Conservation (phyloP, 768 basidiomycete genomes). For the Paxillus involutus region DNA sequence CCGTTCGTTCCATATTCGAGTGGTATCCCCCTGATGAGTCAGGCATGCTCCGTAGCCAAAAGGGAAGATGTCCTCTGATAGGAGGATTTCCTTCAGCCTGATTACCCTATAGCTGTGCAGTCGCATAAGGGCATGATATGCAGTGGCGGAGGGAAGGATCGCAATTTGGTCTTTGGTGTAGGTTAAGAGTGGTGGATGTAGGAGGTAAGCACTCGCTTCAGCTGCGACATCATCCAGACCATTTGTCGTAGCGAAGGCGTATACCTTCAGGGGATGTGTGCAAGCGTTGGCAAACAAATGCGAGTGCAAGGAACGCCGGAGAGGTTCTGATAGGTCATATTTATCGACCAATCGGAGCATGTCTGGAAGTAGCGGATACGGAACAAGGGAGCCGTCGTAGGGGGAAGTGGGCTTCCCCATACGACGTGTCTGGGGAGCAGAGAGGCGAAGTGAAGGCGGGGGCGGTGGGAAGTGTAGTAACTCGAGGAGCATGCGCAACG, state of each 20-base stretch:
- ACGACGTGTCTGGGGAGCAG: constrained; percentile 25
- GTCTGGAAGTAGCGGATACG: constrained; percentile 60
- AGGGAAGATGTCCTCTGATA: constrained; percentile 67
- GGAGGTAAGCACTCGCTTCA: constrained; percentile 57
- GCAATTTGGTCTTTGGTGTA: constrained; percentile 53
- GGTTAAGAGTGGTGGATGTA: constrained; percentile 50
- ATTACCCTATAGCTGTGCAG: constrained; percentile 59
- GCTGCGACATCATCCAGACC: constrained; percentile 49
- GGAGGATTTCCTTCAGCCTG: constrained; percentile 48
- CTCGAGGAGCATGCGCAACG: constrained; percentile 50
- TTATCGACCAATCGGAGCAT: constrained; percentile 65
- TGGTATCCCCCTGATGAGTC: constrained; percentile 47
- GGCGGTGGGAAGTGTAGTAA: constrained; percentile 56
- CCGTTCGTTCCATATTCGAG: constrained; percentile 49
- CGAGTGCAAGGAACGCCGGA: constrained; percentile 41
- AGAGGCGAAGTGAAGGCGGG: constrained; percentile 38
- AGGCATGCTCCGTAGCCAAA: constrained; percentile 67
- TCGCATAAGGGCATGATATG: constrained; percentile 62
- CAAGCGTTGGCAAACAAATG: constrained; percentile 59
- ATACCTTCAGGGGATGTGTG: constrained; percentile 55
- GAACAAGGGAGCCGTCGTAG: constrained; percentile 49
- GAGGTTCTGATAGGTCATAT: constrained; percentile 52
- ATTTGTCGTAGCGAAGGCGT: constrained; percentile 51
- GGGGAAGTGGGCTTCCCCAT: constrained; percentile 31
- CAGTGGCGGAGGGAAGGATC: constrained; percentile 53